These are phyloP conservation scores for Mortierella sp. DNA, from an alignment of 371 early-diverging fungal species.

Conservation along the genomic window DNA sequence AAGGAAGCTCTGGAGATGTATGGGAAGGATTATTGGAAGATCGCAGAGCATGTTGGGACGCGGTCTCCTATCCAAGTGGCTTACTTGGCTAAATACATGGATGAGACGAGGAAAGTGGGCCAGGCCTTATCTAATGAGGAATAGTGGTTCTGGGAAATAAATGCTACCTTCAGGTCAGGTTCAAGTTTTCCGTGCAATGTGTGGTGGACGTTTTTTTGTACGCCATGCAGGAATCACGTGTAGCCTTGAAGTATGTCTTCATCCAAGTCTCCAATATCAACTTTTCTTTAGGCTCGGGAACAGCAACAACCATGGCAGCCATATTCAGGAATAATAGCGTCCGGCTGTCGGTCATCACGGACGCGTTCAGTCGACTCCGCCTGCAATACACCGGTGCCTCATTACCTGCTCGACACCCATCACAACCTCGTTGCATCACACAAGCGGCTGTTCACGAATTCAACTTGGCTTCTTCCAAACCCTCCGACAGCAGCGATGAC, in stretches of 20 bases:
- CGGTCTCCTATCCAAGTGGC: no score
- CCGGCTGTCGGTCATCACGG: background rate
- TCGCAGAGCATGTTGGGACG: background rate
- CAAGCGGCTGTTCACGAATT: no score
- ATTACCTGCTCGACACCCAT: background rate
- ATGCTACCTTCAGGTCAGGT: no score
- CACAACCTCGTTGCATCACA: background rate
- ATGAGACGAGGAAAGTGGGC: no score
- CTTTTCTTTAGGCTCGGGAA: background rate
- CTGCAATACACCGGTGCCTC: background rate
- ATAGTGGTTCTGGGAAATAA: no score
- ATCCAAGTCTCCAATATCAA: background rate
- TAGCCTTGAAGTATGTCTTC: no score
- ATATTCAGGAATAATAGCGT: background rate
- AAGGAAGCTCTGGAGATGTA: background rate
- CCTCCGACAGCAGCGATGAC: background rate
- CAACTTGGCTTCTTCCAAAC: no score
- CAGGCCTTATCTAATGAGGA: no score
- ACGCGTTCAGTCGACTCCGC: background rate
- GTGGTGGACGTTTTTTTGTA: no score
- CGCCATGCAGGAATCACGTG: no score
- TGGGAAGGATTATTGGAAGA: background rate
- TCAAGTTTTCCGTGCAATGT: no score
- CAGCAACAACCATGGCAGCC: background rate
- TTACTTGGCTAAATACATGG: no score